These are phyloP conservation scores for Yamadazyma diddensiae DNA, from an alignment of 1,139 yeast genomes.

Conservation along the genomic window DNA sequence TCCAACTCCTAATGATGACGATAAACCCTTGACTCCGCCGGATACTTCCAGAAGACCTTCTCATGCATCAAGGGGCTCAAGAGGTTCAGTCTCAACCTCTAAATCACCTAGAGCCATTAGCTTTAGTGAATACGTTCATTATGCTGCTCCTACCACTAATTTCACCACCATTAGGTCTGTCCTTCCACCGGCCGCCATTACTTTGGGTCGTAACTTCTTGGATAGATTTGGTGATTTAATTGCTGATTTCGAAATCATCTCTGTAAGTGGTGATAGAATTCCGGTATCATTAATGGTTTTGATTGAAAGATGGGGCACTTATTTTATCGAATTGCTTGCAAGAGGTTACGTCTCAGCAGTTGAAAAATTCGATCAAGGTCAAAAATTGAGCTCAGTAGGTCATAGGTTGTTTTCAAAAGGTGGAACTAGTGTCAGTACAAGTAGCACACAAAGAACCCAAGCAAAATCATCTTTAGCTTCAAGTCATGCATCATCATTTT, in stretches of 20 bases:
- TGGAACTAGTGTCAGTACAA: slow-evolving; percentile 5
- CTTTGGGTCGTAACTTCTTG: slow-evolving; percentile 70
- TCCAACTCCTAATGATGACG: slow-evolving; percentile 11
- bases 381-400: slow-evolving; percentile 14
- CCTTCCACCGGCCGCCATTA: slow-evolving; percentile 73
- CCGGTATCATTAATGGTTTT: slow-evolving; percentile 59
- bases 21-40: slow-evolving; percentile 13
- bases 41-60: slow-evolving; percentile 18
- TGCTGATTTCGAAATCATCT: slow-evolving; percentile 68
- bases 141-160: slow-evolving; percentile 68
- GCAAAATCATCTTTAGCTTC: slow-evolving; percentile 15
- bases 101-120: slow-evolving; percentile 28
- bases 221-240: slow-evolving; percentile 62
- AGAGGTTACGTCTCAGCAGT: slow-evolving; percentile 62
- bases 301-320: slow-evolving; percentile 73
- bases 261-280: slow-evolving; percentile 63
- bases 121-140: slow-evolving; percentile 72
- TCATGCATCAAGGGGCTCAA: slow-evolving; percentile 14
- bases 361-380: slow-evolving; percentile 41
- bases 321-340: slow-evolving; percentile 58
- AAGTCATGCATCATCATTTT: slow-evolving; percentile 10
- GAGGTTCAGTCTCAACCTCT: slow-evolving; percentile 14
- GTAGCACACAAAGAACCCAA: slow-evolving; percentile 6
- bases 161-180: slow-evolving; percentile 65
- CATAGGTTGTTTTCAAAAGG: slow-evolving; percentile 8